A percentile compares a stretch with the other conserved stretches of the same genome.
Evolutionary conservation across 1,284 basidiomycete genomes (phyloP).

Genomic region (Puccinia horiana): DNA sequence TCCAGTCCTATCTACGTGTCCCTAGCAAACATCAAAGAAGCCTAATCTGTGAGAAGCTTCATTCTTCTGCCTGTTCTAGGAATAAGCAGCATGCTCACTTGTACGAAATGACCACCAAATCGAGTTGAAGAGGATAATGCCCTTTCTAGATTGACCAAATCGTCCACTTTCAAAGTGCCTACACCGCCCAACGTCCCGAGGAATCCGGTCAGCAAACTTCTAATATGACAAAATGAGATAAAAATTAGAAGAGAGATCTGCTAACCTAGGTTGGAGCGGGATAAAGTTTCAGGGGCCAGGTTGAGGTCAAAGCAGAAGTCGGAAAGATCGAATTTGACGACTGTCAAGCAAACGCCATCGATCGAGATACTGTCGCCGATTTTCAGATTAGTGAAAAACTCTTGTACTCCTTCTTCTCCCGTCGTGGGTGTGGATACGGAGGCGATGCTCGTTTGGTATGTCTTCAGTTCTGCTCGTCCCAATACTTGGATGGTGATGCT

Average conservation of each 20-base stretch:
- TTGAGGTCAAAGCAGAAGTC: conserved; percentile 86
- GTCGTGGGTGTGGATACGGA: neutral
- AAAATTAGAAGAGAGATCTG: conserved; percentile 48
- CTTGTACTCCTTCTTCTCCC: conserved; percentile 53
- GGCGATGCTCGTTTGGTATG: neutral
- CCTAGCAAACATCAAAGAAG: conserved; percentile 63
- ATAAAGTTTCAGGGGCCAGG: conserved; percentile 90
- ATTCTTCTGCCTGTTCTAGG: neutral
- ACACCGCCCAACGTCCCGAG: neutral
- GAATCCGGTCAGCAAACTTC: neutral
- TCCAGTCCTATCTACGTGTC: conserved; percentile 88
- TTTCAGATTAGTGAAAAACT: conserved; percentile 85
- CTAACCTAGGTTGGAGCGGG: conserved; percentile 84
- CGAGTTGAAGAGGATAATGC: conserved; percentile 88
- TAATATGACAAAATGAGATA: neutral
- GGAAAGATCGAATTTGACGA: conserved; percentile 65
- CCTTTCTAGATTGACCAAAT: conserved; percentile 86
- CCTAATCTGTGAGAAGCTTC: neutral
- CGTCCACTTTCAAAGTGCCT: conserved; percentile 78
- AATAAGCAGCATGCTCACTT: conserved; percentile 62
- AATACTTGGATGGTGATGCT: neutral
- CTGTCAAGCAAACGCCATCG: conserved; percentile 76
- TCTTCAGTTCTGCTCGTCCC: neutral
- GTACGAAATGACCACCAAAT: conserved; percentile 97
- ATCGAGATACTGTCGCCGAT: conserved; percentile 93